These are phyloP conservation scores for Daedaleopsis sinensis DNA, from an alignment of 768 basidiomycete genomes.

Conservation along the genomic window DNA sequence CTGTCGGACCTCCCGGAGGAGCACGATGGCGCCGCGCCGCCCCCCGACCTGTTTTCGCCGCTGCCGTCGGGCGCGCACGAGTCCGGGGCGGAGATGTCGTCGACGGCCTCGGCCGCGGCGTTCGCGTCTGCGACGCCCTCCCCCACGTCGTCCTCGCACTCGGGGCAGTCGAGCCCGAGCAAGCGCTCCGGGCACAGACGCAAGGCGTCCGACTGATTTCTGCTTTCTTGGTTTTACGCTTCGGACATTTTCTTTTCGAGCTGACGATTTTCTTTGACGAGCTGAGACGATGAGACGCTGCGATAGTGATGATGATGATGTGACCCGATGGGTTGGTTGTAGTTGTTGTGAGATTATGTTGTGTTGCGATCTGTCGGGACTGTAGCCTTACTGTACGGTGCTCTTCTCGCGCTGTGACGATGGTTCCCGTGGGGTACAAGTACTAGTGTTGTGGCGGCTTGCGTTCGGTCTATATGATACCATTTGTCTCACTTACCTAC, in stretches of 20 bases:
- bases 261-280: background rate
- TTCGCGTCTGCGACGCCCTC: slow-evolving; percentile 19
- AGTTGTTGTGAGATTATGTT: background rate
- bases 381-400: background rate
- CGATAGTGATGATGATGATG: too few relatives aligned
- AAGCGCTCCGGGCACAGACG: slow-evolving; percentile 15
- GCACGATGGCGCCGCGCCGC: background rate
- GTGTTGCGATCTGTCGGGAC: background rate
- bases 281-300: slow-evolving; percentile 2
- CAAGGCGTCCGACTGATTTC: slow-evolving; percentile 6
- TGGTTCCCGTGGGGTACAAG: background rate
- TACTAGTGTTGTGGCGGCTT: background rate
- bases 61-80: slow-evolving; percentile 14
- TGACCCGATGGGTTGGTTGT: background rate
- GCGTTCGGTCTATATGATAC: slow-evolving; percentile 4
- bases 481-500: slow-evolving; percentile 7
- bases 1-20: background rate
- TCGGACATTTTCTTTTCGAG: background rate
- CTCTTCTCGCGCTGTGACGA: slow-evolving; percentile 4
- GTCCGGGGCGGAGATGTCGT: slow-evolving; percentile 15
- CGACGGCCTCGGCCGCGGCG: slow-evolving; percentile 16
- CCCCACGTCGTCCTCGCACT: slow-evolving; percentile 5
- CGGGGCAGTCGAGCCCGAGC: slow-evolving; percentile 15
- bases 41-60: slow-evolving; percentile 11
- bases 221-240: background rate